phyloP scores from a whole-genome alignment of 2,329 filamentous ascomycete genomes.

The Metarhizium rileyi region DNA sequence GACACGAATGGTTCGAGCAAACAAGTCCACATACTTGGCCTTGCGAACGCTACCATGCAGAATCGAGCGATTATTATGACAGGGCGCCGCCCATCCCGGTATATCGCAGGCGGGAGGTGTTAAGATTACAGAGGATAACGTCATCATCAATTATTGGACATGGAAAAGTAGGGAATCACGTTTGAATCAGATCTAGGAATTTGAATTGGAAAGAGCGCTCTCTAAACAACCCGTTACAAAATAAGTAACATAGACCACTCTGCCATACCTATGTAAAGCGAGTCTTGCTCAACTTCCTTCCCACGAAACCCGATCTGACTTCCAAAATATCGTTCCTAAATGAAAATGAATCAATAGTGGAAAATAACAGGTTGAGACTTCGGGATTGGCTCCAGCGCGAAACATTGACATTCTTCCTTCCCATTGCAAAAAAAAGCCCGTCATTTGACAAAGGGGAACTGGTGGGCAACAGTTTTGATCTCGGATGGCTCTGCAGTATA shows the following conservation, averaged over 20 bases:
- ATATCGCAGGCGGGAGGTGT: slow-evolving; percentile 1
- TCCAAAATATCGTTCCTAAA: neutral
- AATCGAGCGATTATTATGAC: neutral
- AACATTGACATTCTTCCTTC: neutral
- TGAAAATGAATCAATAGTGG: neutral
- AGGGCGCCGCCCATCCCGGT: neutral
- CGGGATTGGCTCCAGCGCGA: neutral
- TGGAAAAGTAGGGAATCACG: slow-evolving; percentile 7
- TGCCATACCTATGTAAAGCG: slow-evolving; percentile 2
- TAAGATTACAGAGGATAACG: neutral
- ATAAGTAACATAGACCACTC: slow-evolving; percentile 1
- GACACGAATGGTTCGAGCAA: neutral
- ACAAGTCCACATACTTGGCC: neutral
- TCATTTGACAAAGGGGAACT: slow-evolving; percentile 5
- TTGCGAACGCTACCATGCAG: neutral
- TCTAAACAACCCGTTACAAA: slow-evolving; percentile 18
- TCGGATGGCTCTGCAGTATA: neutral
- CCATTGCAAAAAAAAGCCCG: neutral
- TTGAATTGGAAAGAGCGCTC: slow-evolving; percentile 22
- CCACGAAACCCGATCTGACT: neutral
- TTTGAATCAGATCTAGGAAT: slow-evolving; percentile 23
- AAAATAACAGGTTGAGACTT: neutral
- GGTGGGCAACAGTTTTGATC: neutral
- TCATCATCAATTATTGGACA: neutral
- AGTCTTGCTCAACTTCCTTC: slow-evolving; percentile 1